Evolutionary conservation across 2,329 filamentous ascomycete genomes (phyloP), one percentile per base, ranked within the genome.

Genomic region (Exutisphaerella laricina): DNA sequence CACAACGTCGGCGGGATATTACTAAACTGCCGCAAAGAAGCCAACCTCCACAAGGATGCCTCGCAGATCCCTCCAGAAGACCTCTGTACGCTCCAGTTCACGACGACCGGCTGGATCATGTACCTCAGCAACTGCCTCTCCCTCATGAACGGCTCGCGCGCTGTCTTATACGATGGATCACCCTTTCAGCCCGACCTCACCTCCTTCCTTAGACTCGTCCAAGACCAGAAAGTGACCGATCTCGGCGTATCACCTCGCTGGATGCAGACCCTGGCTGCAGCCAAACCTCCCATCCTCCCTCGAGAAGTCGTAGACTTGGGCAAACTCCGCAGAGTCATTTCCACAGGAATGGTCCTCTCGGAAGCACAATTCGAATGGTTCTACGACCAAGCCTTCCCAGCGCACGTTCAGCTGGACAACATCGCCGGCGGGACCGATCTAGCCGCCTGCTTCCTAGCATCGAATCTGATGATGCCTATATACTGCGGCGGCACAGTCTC

Each of bases 81-180:
- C 2, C 60, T 68, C 1, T 71, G 61, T 12, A 68, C 72, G 0
- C 51, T 82, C 23, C 79, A 82, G 57, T 82, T 78, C 55, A 82
- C 74, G 0, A 77, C 74, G 0, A 88, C 84, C 0, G 84, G 85
- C 0, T 94, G 87, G 87, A 92, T 94, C 65, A 94, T 94, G 87
- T 92, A 90, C 59, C 68, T 88, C 6, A 66, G 71, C 2, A 76
- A 74, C 26, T 69, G 86, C 0, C 70, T 72, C 14, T 69, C 72
- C 3, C 69, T 90, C 5, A 55, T 83, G 1, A 66, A 72, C 28
- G 85, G 85, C 5, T 71, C 72, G 0, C 72, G 78, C 4, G 70
- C 75, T 1, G 64, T 94, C 1, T 69, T 90, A n/a, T 94, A 94
- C 60, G 87, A 94, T 58, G 88, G 87, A 3, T 87, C 81, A 6